Base-by-base conservation (phyloP, 2,329 filamentous ascomycete species). In the Fusarium mundagurra region DNA sequence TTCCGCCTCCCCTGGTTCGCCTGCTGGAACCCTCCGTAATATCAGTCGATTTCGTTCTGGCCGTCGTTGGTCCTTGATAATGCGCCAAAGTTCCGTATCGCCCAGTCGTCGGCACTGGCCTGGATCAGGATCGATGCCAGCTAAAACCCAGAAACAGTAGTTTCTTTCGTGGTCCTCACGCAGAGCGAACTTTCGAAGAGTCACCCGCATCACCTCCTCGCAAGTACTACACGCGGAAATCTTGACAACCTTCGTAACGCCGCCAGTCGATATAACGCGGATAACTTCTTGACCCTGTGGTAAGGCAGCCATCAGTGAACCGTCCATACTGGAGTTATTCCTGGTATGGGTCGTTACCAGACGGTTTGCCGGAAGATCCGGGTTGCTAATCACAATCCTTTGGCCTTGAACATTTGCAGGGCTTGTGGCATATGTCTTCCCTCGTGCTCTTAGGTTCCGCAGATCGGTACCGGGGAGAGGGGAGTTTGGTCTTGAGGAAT, bases 71-170 rank as follows among this genome's bases (percentile, higher is more conserved):
- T 98, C 95, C 78, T 94, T 95, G 83, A 97, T 97, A 62, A 98
- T 94, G 69, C 94, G 92, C 88, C 96, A 93, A 17, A 99, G 86
- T 81, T 99, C 96, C 9, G 91, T 92, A 79, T 99, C 96, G 39
- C 92, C 92, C 44, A 98, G 87, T 57, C 94, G 91, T 69, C 95
- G 92, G 81, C 94, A 97, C 79, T 95, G 91, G 57, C 88, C 89
- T 36, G 94, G 92, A 76, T 96, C 92, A 4, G 95, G 92, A 54
- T 98, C 94, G 44, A 94, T 86, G 58, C 95, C 96, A 75, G 94
- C 92, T 67, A 98, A 87, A 2, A 98, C 92, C 87, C 96, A 98
- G 85, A 99, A 98, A 85, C 95, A 98, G 84, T 98, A 98, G 80
- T 97, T 98, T 78, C 95, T 91, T 81, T 96, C 93, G 79, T 98